Evolutionary conservation across 2,329 filamentous ascomycete species (phyloP).

Genomic region (Penicillium glabrum): DNA sequence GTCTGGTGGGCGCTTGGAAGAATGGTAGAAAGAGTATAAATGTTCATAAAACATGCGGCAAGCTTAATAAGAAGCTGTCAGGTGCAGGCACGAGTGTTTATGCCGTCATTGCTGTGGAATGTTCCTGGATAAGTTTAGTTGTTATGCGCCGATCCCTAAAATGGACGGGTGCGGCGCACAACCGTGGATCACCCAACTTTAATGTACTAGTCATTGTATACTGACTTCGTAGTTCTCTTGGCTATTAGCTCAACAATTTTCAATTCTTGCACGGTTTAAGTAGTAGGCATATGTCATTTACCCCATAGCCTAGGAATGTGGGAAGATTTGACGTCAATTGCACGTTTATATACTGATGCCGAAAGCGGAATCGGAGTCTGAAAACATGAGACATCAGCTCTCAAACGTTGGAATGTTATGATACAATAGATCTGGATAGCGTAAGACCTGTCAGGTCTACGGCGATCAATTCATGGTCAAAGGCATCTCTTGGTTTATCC

Average conservation of each 20-base stretch:
- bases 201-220: not conserved
- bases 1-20: not conserved
- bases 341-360: not conserved
- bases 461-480: no score
- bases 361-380: not conserved
- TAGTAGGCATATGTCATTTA: not conserved
- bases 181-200: not conserved
- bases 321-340: not conserved
- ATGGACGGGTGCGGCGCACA: not conserved
- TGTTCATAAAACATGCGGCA: not conserved
- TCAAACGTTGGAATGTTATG: no score
- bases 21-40: no score
- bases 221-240: no score
- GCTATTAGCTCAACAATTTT: no score
- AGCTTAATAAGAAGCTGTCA: not conserved
- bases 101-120: constrained; percentile 11
- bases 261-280: not conserved
- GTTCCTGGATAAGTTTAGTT: constrained; percentile 7
- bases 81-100: constrained; percentile 2
- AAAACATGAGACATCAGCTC: not conserved
- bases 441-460: no score
- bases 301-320: not conserved
- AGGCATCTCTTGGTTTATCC: no score
- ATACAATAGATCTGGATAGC: no score
- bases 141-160: not conserved